A percentile compares a stretch with the other conserved stretches of the same genome.
These are phyloP conservation scores for Quercus variabilis DNA, from an alignment of 306 rosid genomes.

Conservation along the genomic window DNA sequence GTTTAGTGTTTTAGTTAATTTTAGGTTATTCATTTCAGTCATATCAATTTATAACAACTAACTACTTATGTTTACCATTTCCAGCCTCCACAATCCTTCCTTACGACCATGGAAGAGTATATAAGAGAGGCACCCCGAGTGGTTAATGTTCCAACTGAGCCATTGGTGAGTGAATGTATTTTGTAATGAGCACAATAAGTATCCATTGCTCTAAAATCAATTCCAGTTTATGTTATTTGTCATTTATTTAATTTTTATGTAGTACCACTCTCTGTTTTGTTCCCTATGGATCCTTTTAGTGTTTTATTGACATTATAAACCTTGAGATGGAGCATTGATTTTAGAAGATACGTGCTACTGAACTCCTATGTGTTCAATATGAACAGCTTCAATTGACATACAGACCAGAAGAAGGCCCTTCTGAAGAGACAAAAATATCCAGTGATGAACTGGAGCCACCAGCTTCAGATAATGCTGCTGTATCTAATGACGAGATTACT, in stretches of 20 bases:
- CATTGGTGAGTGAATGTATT: conserved; percentile 65
- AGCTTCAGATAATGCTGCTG: conserved; percentile 43
- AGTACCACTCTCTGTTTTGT: not conserved
- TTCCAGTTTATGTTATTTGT: not conserved
- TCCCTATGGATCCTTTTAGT: not conserved
- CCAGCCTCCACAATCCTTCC: conserved; percentile 98
- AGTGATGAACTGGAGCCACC: conserved; percentile 63
- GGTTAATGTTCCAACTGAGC: conserved; percentile 75
- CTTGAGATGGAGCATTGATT: conserved; percentile 7
- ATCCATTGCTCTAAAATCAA: not conserved
- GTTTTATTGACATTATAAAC: not conserved
- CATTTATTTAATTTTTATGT: not conserved
- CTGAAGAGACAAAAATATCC: conserved; percentile 53
- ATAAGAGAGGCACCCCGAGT: conserved; percentile 90
- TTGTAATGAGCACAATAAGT: not conserved
- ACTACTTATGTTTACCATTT: conserved; percentile 18
- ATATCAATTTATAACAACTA: conserved; percentile 11
- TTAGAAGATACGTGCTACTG: not conserved
- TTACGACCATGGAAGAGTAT: conserved; percentile 92
- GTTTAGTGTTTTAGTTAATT: conserved; percentile 5
- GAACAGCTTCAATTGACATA: conserved; percentile 91
- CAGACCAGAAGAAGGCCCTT: conserved; percentile 69
- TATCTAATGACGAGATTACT: conserved; percentile 48
- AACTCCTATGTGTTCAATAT: conserved; percentile 23
- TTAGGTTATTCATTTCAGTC: conserved; percentile 1